These are phyloP conservation scores for Senecio squalidus DNA, from an alignment of 140 eudicot species.

Conservation along the genomic window DNA sequence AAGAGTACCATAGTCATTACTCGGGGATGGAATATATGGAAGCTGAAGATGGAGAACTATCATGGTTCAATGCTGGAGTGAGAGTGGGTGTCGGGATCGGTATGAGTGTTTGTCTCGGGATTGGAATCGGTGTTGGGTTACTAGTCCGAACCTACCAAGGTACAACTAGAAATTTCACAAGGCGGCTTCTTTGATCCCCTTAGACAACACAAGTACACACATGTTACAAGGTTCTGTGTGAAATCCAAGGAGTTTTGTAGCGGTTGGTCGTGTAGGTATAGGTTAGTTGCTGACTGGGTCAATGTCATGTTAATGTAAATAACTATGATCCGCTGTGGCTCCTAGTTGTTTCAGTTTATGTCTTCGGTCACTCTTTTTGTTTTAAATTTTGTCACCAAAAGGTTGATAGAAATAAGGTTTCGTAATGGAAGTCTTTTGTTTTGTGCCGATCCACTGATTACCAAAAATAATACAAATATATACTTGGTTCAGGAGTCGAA, in stretches of 20 bases:
- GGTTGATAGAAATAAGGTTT: constrained; percentile 32
- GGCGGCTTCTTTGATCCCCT: constrained; percentile 45
- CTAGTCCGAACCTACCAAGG: constrained; percentile 86
- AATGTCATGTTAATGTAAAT: constrained; percentile 17
- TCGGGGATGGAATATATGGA: constrained; percentile 46
- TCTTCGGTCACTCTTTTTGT: constrained; percentile 19
- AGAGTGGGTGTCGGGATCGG: constrained; percentile 92
- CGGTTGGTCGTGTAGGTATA: constrained; percentile 12
- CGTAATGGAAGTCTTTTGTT: constrained; percentile 10
- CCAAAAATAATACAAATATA: background rate
- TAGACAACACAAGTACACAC: background rate
- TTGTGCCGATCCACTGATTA: background rate
- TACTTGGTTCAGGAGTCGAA: constrained; percentile 8
- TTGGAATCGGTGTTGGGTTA: constrained; percentile 74
- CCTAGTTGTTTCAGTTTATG: constrained; percentile 27
- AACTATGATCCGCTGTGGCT: constrained; percentile 28
- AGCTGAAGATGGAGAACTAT: constrained; percentile 70
- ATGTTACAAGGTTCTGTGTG: background rate
- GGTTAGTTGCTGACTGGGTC: constrained; percentile 25
- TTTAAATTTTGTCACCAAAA: constrained; percentile 14
- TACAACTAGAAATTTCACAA: constrained; percentile 64
- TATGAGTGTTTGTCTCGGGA: constrained; percentile 60
- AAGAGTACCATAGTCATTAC: constrained; percentile 41
- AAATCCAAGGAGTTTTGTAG: too few species aligned
- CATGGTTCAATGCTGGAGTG: constrained; percentile 87